These are phyloP conservation scores for Pseudopithomyces chartarum DNA, from an alignment of 2,329 filamentous ascomycete species.

Conservation along the genomic window DNA sequence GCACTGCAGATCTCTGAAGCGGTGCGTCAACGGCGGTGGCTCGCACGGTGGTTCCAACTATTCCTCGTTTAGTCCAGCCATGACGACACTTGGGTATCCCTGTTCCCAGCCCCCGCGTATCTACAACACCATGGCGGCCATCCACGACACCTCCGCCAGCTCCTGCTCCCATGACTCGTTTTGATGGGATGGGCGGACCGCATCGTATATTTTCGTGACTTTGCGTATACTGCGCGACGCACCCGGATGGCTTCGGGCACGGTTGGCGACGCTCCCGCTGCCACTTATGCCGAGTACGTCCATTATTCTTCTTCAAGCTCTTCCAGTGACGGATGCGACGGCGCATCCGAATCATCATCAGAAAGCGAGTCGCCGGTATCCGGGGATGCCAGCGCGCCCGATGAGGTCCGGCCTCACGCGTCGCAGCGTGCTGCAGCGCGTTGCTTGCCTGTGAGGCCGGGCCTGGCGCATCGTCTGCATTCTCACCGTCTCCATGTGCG, in stretches of 20 bases:
- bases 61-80: too few relatives aligned
- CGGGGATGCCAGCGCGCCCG: constrained; percentile 20
- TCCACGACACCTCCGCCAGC: background rate
- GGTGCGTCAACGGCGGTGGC: too few relatives aligned
- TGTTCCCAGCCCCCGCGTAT: too few relatives aligned
- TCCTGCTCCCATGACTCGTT: constrained; percentile 27
- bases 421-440: constrained; percentile 14
- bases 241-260: constrained; percentile 53
- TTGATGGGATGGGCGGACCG: constrained; percentile 44
- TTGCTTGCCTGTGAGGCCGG: constrained; percentile 36
- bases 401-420: constrained; percentile 13
- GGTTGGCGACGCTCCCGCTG: constrained; percentile 54
- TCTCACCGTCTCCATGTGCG: constrained; percentile 46
- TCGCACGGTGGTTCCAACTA: too few relatives aligned
- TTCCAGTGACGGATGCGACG: constrained; percentile 3
- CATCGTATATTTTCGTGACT: constrained; percentile 45
- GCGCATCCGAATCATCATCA: constrained; percentile 19
- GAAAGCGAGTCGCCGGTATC: constrained; percentile 9
- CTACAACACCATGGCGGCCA: too few relatives aligned
- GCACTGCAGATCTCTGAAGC: too few relatives aligned
- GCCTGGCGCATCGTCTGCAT: constrained; percentile 41
- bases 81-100: too few relatives aligned
- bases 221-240: constrained; percentile 51
- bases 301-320: constrained; percentile 27
- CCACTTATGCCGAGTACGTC: constrained; percentile 60